Percentiles rank a stretch among this genome's conserved stretches.
phyloP scores from a whole-genome alignment of 164 flowering plant genomes.

The Tetrastigma voinierianum region DNA sequence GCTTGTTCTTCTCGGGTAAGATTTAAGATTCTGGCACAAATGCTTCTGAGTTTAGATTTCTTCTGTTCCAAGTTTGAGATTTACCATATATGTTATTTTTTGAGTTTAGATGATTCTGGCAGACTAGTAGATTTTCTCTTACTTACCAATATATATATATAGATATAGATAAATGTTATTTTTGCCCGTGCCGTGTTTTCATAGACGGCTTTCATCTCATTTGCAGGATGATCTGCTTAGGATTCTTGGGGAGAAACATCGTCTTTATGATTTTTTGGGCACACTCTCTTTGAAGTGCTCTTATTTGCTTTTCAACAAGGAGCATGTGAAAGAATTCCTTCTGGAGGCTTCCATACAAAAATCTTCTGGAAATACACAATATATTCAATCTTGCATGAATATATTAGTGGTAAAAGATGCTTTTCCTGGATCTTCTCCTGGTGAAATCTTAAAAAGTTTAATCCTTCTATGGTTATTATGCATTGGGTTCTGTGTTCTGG shows the following conservation, averaged over 20 bases:
- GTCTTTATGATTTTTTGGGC: slow-evolving; percentile 74
- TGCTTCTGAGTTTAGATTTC: background rate
- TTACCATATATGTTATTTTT: no score
- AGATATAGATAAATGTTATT: no score
- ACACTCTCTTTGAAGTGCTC: slow-evolving; percentile 80
- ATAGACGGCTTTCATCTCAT: background rate
- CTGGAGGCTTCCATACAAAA: slow-evolving; percentile 50
- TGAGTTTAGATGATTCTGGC: background rate
- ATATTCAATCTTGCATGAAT: slow-evolving; percentile 64
- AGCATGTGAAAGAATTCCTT: slow-evolving; percentile 77
- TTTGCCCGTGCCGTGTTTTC: background rate
- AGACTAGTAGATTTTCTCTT: no score
- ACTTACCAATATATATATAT: no score
- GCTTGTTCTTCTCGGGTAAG: slow-evolving; percentile 63
- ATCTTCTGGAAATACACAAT: slow-evolving; percentile 49
- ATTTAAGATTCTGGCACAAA: background rate
- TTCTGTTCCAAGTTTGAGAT: no score
- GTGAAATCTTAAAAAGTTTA: background rate
- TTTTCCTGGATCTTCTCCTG: background rate
- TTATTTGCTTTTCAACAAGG: slow-evolving; percentile 83
- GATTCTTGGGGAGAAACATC: slow-evolving; percentile 81
- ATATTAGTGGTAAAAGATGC: slow-evolving; percentile 68
- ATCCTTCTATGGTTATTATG: background rate
- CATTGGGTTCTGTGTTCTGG: background rate
- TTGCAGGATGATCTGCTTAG: slow-evolving; percentile 85